Percentiles rank a stretch among this genome's conserved stretches.
phyloP scores from a whole-genome alignment of 257 asterid genomes.

The Solanum ossicruentum region DNA sequence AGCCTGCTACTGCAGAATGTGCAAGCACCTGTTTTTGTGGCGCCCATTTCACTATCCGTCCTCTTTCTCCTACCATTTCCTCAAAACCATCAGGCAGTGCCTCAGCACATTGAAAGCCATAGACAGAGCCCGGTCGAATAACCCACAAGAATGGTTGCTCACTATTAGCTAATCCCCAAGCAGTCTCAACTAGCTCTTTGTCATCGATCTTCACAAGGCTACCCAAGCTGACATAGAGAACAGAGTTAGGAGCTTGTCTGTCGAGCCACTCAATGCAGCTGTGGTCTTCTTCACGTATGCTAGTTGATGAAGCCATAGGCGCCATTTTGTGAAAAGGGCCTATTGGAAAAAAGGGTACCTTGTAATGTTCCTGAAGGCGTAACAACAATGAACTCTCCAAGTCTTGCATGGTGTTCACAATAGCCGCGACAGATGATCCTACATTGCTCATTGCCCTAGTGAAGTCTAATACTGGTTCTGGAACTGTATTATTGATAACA shows the following conservation, averaged over 20 bases:
- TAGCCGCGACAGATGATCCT: constrained; percentile 26
- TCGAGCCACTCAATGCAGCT: constrained; percentile 35
- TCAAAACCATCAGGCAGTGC: background rate
- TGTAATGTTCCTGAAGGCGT: constrained; percentile 12
- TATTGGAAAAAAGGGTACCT: constrained; percentile 35
- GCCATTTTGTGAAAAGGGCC: constrained; percentile 52
- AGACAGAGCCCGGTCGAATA: constrained; percentile 12
- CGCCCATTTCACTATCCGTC: constrained; percentile 30
- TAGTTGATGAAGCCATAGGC: constrained; percentile 3
- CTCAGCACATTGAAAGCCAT: background rate
- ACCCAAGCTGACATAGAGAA: constrained; percentile 30
- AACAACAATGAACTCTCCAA: constrained; percentile 8
- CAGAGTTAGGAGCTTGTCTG: constrained; percentile 19
- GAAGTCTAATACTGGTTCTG: constrained; percentile 9
- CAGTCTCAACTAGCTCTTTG: constrained; percentile 9
- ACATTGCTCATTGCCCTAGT: background rate
- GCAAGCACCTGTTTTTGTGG: constrained; percentile 32
- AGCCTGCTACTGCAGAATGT: constrained; percentile 27
- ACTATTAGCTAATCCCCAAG: constrained; percentile 34
- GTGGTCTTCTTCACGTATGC: constrained; percentile 17
- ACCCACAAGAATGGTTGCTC: constrained; percentile 36
- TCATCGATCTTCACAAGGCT: constrained; percentile 18
- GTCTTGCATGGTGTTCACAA: constrained; percentile 29
- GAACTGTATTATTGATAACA: background rate
- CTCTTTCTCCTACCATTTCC: constrained; percentile 6